Base-by-base conservation (phyloP, 139 green algal species). In the Trebouxia sp. region DNA sequence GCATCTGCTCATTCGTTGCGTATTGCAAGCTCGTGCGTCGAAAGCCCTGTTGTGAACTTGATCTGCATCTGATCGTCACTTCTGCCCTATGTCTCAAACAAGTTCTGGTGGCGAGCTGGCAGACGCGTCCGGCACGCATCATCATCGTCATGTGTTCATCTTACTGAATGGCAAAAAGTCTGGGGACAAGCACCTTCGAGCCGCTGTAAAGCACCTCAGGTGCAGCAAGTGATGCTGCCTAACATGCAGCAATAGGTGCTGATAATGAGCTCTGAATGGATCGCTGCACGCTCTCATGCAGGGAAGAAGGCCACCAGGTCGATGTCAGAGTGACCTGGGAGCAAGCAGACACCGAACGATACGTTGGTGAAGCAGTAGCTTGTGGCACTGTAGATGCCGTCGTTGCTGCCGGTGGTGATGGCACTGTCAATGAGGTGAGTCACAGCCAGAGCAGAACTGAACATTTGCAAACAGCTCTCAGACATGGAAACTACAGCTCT, bases 321-420 rank as follows among this genome's bases (percentile, higher is more conserved):
- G 65, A 83, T 41, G 79, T 83, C 7, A 30, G 79, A 11, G 65
- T 83, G 5, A 83, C 79, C 8, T 83, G 50, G 35, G 79, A 83
- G 24, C 20, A 28, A 11, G 65, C 38, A 26, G 79, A 83, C 24
- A 62, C n/a, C 5, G 35, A 78, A 15, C 45, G 79, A 6, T 78
- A 51, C 32, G 39, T 58, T 5, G 45, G 10, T 20, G 79, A 83
- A 42, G 79, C 79, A 1, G 32, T 83, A 0, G 28, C 58, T 1
- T 24, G 24, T 10, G 37, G 17, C 20, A 47, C 41, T 42, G 41
- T 56, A 8, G 37, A 78, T 35, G 39, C 48, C 8, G 72, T 83
- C 17, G 48, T 83, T 8, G 65, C 65, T 50, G 79, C 79, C 38
- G 79, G 79, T 5, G 78, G 78, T 6, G 78, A 82, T 82, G 78